These are phyloP conservation scores for Beauveria rudraprayagi DNA, from an alignment of 2,329 filamentous ascomycete genomes.

Conservation along the genomic window DNA sequence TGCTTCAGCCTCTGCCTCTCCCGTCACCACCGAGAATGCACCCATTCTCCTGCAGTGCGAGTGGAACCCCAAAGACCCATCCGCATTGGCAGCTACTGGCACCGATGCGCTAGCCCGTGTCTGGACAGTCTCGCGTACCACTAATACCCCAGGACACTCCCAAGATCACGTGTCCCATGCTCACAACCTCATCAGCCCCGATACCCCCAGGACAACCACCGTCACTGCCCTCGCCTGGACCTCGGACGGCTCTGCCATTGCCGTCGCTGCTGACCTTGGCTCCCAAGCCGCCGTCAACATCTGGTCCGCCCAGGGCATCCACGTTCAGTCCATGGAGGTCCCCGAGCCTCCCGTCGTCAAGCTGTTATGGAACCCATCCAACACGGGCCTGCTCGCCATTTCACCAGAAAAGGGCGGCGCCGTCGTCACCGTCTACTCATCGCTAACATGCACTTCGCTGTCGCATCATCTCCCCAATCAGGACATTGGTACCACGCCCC, in stretches of 20 bases:
- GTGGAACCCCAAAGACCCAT: constrained; percentile 59
- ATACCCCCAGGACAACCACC: constrained; percentile 41
- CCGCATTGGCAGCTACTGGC: constrained; percentile 58
- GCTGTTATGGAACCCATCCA: constrained; percentile 51
- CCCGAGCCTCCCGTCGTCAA: constrained; percentile 55
- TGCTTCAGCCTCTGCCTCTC: constrained; percentile 17
- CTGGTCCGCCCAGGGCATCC: constrained; percentile 45
- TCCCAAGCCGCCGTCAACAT: constrained; percentile 46
- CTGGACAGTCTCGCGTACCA: constrained; percentile 51
- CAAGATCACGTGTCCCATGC: constrained; percentile 34
- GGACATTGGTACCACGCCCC: constrained; percentile 40
- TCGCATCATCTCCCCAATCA: constrained; percentile 42
- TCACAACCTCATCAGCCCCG: constrained; percentile 42
- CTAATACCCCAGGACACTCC: constrained; percentile 13
- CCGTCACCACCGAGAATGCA: constrained; percentile 39
- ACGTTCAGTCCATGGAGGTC: constrained; percentile 45
- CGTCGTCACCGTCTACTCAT: constrained; percentile 47
- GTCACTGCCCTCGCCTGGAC: constrained; percentile 56
- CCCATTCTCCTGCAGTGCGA: constrained; percentile 60
- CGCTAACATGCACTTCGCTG: constrained; percentile 33
- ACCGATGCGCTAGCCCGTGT: constrained; percentile 63
- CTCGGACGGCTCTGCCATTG: constrained; percentile 46
- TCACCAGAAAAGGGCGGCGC: constrained; percentile 47
- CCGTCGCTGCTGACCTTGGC: constrained; percentile 49
- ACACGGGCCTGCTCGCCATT: constrained; percentile 47